Base-by-base conservation (phyloP, 2,329 filamentous ascomycete genomes). In the Microdochium trichocladiopsis region DNA sequence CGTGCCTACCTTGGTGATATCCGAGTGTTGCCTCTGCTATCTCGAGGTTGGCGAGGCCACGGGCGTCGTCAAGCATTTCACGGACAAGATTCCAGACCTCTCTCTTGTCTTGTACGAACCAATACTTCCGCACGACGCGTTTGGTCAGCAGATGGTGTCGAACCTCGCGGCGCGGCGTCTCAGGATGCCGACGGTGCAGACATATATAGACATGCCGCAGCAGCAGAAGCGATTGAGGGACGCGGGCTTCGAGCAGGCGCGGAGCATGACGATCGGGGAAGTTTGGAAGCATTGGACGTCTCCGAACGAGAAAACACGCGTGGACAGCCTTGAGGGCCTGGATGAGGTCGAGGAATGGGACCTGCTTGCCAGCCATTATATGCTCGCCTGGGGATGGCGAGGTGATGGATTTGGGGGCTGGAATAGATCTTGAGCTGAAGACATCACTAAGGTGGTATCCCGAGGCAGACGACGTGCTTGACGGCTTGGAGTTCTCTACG, bases 291-390 rank as follows among this genome's bases (percentile, higher is more conserved):
- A 70, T 1, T 97, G 93, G 91, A 75, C 95, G 2, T 63, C 66
- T 0, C 64, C 75, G 1, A 72, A 73, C 2, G 93, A 97, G 69
- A 92, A 90, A 69, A 85, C 88, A 62, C 76, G 92, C 48, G 83
- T 97, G 1, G 86, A 92, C 57, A 69, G 73, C 11, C 67, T 96
- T 24, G 92, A 99, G 67, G 91, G 94, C 62, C 69, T 99, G 56
- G 94, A 99, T 70, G 94, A 99, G 70, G 79, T 96, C 23, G 94
- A 99, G 69, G 94, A 99, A 72, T 95, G 94, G 87, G 78, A 86
- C 62, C 69, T 99, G 59, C 70, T 99, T 60, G 89, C 91, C 1
- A 82, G 80, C 57, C 94, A 99, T 74, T 99, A 99, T 63, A 84
- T 92, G 57, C 79, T 99, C 45, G 85, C 84, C 3, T 97, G 93